Evolutionary conservation across 208 protist species (phyloP), one percentile per base, ranked within the genome.

Genomic region (Trypanosoma cruzi): DNA sequence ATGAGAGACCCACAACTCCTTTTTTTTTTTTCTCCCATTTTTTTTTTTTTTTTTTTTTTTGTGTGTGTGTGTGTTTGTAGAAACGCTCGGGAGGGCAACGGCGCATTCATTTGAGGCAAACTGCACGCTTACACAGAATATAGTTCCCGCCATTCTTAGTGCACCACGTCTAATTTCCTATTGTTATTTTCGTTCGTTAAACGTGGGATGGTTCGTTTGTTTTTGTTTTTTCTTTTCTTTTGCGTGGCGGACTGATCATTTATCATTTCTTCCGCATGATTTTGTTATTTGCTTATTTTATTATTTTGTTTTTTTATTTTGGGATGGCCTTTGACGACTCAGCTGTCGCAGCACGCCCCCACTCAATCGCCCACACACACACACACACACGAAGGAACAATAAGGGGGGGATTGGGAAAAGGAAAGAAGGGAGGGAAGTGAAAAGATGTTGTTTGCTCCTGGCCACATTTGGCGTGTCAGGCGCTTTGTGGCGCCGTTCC

Each of bases 31-130:
- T 54, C 18, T 54, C 24, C 2, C 7, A 10, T 22, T 42, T 24
- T 37, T 18, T 4, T 65, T 65, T 71, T 57, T 29, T 64, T 49
- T 54, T 28, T 44, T 64, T 11, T 58, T 46, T 71, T 8, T 60
- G 3, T 60, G 32, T 42, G 11, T 59, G 16, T 40, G 54, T 59
- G 29, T 40, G 29, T 59, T 37, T 40, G 22, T 37, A 4, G 36
- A 11, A 40, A 11, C 7, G 36, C 36, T 11, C 7, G 36, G 40
- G 11, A 16, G 8, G 40, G 40, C 40, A 44, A 44, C 4, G 18
- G 18, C 13, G 40, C 40, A 44, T 14, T 44, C 40, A 1, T 4
- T 44, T 44, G 40, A 44, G 13, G 40, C 8, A 13, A 7, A 7
- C 18, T 44, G 18, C 3, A 14, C 18, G 40, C 40, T 20, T 44